Evolutionary conservation across 2,329 filamentous ascomycete genomes (phyloP).

Genomic region (Penicillium sp.): DNA sequence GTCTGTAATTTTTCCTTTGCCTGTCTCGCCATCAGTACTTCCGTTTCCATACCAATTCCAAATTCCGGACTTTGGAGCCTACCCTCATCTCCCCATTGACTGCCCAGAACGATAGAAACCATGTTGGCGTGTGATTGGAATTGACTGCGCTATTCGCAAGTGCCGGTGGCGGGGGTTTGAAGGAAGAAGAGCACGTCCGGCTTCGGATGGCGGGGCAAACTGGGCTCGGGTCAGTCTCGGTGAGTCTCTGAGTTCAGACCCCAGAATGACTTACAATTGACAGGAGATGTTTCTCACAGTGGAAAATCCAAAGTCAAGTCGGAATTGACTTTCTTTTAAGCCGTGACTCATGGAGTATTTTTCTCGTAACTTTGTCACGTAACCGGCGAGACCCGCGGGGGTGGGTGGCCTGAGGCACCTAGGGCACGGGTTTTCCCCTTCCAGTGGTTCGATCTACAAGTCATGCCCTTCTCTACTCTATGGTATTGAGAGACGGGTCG

Average conservation of each 20-base stretch:
- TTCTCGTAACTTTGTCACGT: slow-evolving; percentile 5
- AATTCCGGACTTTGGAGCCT: slow-evolving; percentile 4
- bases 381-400: background rate
- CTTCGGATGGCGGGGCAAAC: slow-evolving; percentile 23
- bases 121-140: slow-evolving; percentile 19
- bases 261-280: slow-evolving; percentile 1
- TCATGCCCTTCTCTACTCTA: no score
- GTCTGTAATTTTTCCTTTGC: slow-evolving; percentile 50
- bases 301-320: background rate
- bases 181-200: slow-evolving; percentile 17
- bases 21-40: slow-evolving; percentile 23
- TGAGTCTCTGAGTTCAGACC: slow-evolving; percentile 1
- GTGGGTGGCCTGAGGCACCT: background rate
- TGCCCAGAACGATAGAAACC: slow-evolving; percentile 47
- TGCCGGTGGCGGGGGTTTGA: slow-evolving; percentile 15
- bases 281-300: background rate
- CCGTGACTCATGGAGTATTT: slow-evolving; percentile 9
- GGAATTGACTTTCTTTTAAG: slow-evolving; percentile 2
- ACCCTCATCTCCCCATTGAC: slow-evolving; percentile 52
- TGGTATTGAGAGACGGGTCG: no score
- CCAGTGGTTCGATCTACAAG: background rate
- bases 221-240: slow-evolving; percentile 17
- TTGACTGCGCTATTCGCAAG: slow-evolving; percentile 6
- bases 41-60: slow-evolving; percentile 1
- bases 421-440: slow-evolving; percentile 1